These are phyloP conservation scores for Colletotrichum chlorophyti DNA, from an alignment of 2,329 filamentous ascomycete genomes.

Conservation along the genomic window DNA sequence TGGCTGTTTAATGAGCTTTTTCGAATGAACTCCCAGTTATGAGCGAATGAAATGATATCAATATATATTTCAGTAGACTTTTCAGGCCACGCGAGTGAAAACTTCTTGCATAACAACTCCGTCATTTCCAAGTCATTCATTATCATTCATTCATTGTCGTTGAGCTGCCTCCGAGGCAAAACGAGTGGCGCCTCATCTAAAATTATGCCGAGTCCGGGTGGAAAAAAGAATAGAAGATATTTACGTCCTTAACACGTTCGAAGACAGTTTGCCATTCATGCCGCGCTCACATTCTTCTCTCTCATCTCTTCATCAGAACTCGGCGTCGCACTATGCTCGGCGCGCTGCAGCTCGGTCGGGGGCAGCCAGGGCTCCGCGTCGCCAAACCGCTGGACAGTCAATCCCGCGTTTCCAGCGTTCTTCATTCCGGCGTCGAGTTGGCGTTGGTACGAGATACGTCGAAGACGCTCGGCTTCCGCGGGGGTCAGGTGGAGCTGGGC, in stretches of 20 bases:
- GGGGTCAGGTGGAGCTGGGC: conserved; percentile 56
- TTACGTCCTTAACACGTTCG: neutral
- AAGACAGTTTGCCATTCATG: neutral
- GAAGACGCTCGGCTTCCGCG: conserved; percentile 55
- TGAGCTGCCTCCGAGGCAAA: no score
- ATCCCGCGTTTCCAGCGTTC: conserved; percentile 51
- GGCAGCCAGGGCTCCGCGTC: conserved; percentile 37
- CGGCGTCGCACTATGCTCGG: neutral
- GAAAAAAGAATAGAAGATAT: neutral
- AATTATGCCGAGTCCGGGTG: no score
- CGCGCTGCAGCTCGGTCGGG: neutral
- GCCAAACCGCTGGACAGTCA: conserved; percentile 48
- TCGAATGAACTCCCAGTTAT: no score
- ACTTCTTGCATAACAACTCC: neutral
- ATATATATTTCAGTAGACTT: neutral
- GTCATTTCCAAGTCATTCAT: no score
- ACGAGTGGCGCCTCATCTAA: no score
- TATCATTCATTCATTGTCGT: no score
- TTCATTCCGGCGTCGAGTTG: conserved; percentile 59
- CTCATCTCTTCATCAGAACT: conserved; percentile 1
- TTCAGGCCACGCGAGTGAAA: neutral
- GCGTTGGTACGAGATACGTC: conserved; percentile 57
- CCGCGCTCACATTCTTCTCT: conserved; percentile 4
- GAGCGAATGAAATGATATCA: conserved; percentile 4
- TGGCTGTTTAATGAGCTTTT: neutral